Percentiles rank a stretch among this genome's conserved stretches.
These are phyloP conservation scores for Vigna angularis DNA, from an alignment of 306 rosid genomes.

Conservation along the genomic window DNA sequence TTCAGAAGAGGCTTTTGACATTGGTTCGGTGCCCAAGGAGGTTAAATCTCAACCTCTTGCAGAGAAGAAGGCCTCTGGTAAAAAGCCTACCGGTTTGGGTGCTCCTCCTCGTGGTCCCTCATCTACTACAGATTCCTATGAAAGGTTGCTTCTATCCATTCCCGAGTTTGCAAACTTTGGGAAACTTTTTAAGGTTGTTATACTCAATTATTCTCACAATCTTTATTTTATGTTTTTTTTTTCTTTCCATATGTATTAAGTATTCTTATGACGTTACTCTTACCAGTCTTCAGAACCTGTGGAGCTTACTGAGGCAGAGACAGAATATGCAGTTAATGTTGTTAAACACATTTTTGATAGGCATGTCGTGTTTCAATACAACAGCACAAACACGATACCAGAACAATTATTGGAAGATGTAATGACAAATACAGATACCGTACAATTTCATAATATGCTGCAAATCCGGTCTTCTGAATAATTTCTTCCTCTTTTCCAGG, in stretches of 20 bases:
- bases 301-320: constrained; percentile 97
- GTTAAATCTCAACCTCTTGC: constrained; percentile 88
- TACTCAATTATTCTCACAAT: constrained; percentile 26
- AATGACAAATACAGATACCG: constrained; percentile 41
- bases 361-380: constrained; percentile 94
- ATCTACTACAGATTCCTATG: constrained; percentile 85
- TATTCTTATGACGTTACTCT: constrained; percentile 44
- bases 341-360: constrained; percentile 92
- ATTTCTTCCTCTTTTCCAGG: constrained; percentile 59
- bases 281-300: constrained; percentile 94
- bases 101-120: constrained; percentile 78
- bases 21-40: constrained; percentile 83
- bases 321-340: constrained; percentile 94
- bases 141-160: constrained; percentile 72
- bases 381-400: constrained; percentile 96
- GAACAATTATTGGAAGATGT: constrained; percentile 95
- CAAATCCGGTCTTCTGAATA: constrained; percentile 37
- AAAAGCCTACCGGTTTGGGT: constrained; percentile 88
- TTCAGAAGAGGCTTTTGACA: constrained; percentile 88
- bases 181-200: constrained; percentile 88
- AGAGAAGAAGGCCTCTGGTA: constrained; percentile 93
- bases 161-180: constrained; percentile 82
- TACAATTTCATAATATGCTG: constrained; percentile 18
- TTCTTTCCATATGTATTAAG: constrained; percentile 25
- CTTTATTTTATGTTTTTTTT: constrained; percentile 21